These are phyloP conservation scores for Mitragyna speciosa DNA, from an alignment of 257 asterid species.

Conservation along the genomic window DNA sequence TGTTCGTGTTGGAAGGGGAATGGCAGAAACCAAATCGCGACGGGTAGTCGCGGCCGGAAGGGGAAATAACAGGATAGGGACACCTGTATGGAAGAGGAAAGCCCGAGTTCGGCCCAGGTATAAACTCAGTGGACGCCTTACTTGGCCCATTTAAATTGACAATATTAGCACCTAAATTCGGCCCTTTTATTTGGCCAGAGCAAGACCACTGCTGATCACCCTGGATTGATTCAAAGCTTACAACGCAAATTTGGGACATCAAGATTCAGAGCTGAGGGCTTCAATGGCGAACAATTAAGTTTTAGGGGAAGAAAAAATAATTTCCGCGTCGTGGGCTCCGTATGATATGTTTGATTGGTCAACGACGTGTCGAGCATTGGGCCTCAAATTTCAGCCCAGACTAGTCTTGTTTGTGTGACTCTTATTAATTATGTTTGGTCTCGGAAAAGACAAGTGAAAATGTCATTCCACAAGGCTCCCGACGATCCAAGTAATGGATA, in stretches of 20 bases:
- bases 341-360: not conserved
- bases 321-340: slow-evolving; percentile 4
- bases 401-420: not conserved
- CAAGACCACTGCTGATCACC: too few species aligned
- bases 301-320: not conserved
- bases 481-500: not conserved
- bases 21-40: too few species aligned
- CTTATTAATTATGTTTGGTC: slow-evolving; percentile 2
- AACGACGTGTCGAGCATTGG: not conserved
- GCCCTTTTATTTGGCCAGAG: too few species aligned
- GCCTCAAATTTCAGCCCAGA: not conserved
- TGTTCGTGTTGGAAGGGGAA: too few species aligned
- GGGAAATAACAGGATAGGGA: too few species aligned
- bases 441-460: not conserved
- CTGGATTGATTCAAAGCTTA: too few species aligned
- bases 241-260: not conserved
- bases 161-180: too few species aligned
- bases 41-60: too few species aligned
- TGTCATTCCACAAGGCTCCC: not conserved
- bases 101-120: too few species aligned
- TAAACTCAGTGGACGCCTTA: too few species aligned
- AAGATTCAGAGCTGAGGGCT: not conserved
- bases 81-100: too few species aligned
- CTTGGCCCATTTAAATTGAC: too few species aligned
- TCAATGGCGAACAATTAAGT: slow-evolving; percentile 7